These are phyloP conservation scores for Aspergillus thermomutatus DNA, from an alignment of 2,329 filamentous ascomycete genomes.

Conservation along the genomic window DNA sequence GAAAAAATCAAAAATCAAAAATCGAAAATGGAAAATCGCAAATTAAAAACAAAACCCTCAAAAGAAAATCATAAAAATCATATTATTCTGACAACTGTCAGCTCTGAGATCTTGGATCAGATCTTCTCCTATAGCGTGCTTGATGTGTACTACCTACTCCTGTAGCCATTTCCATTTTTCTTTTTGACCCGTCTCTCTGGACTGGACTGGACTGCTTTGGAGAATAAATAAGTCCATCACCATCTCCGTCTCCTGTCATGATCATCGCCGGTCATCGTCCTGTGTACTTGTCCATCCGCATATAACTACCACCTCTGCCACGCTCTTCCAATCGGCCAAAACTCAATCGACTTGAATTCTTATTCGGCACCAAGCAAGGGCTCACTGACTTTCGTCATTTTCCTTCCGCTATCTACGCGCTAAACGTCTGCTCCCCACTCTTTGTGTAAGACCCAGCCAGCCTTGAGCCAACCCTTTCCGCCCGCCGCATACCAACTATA, in stretches of 20 bases:
- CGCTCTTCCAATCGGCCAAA: conserved; percentile 8
- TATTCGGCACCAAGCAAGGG: background rate
- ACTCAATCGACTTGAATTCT: background rate
- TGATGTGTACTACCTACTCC: conserved; percentile 14
- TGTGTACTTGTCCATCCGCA: conserved; percentile 1
- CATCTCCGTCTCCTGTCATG: conserved; percentile 13
- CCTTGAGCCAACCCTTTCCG: conserved; percentile 1
- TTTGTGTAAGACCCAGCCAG: conserved; percentile 2
- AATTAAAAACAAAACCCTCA: conserved; percentile 4
- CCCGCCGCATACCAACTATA: background rate
- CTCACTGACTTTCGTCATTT: background rate
- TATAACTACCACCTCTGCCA: conserved; percentile 18
- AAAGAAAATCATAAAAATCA: conserved; percentile 9
- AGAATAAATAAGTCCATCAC: conserved; percentile 17
- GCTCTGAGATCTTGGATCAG: conserved; percentile 40
- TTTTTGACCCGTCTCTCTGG: conserved; percentile 35
- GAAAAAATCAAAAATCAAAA: conserved; percentile 2
- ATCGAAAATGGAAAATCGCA: background rate
- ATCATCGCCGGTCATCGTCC: conserved; percentile 8
- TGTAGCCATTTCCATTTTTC: conserved; percentile 24
- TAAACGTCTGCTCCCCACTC: conserved; percentile 1
- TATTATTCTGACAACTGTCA: conserved; percentile 32
- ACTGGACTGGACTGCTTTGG: conserved; percentile 19
- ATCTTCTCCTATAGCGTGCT: conserved; percentile 38
- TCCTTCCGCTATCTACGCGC: background rate